A percentile compares a stretch with the other conserved stretches of the same genome.
phyloP scores from a whole-genome alignment of 2,329 filamentous ascomycete species.

The Phoma sp. region DNA sequence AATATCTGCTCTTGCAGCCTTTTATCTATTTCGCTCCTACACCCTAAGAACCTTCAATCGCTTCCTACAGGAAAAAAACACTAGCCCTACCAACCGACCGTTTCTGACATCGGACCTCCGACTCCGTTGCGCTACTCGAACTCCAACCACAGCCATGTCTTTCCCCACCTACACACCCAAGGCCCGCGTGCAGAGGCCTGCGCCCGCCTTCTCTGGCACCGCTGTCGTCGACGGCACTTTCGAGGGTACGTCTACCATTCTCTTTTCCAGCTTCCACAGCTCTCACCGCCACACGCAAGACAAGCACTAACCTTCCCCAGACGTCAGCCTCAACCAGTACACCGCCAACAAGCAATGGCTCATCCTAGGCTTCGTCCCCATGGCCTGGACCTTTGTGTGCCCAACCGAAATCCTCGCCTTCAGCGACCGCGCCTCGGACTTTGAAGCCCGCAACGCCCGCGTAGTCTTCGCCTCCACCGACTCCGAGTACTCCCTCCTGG shows the following conservation, averaged over 20 bases:
- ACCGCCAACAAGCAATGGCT: conserved; percentile 61
- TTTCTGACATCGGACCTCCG: conserved; percentile 20
- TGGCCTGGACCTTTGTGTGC: conserved; percentile 73
- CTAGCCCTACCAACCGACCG: background rate
- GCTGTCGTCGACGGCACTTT: conserved; percentile 50
- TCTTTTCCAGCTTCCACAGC: background rate
- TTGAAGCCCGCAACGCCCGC: conserved; percentile 63
- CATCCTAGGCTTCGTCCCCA: conserved; percentile 70
- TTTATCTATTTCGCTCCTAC: conserved; percentile 9
- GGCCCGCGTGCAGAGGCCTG: conserved; percentile 50
- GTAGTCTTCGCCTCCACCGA: conserved; percentile 69
- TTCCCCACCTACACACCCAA: conserved; percentile 45
- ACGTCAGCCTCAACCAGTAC: conserved; percentile 49
- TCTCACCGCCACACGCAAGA: background rate
- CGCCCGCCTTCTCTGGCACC: conserved; percentile 47
- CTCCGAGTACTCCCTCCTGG: conserved; percentile 63
- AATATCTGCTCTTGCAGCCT: conserved; percentile 22
- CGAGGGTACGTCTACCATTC: conserved; percentile 40
- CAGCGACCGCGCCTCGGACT: conserved; percentile 66
- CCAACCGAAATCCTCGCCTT: conserved; percentile 71
- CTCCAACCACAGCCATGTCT: conserved; percentile 33
- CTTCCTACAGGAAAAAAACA: background rate
- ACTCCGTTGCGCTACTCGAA: conserved; percentile 8
- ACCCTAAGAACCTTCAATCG: background rate
- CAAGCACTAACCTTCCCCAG: conserved; percentile 29